These are phyloP conservation scores for barley (Hordeum vulgare) DNA, from an alignment of 176 grass and related monocot species.

Conservation along the genomic window DNA sequence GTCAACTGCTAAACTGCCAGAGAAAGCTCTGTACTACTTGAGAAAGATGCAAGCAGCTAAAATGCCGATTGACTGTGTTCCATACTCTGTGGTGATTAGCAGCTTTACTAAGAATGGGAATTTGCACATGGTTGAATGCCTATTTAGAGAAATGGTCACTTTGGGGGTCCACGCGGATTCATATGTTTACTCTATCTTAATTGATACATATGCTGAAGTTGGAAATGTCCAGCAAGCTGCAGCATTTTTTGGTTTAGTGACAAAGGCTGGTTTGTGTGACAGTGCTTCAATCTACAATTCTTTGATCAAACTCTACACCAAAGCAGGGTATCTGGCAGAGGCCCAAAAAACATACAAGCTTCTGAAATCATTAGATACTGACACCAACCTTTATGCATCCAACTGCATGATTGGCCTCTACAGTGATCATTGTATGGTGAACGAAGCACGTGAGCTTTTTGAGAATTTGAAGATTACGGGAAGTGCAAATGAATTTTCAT, in stretches of 20 bases:
- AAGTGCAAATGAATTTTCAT: slow-evolving; percentile 79
- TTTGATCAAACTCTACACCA: slow-evolving; percentile 84
- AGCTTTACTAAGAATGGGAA: slow-evolving; percentile 57
- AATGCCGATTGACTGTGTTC: slow-evolving; percentile 52
- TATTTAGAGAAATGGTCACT: slow-evolving; percentile 76
- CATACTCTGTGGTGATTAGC: slow-evolving; percentile 63
- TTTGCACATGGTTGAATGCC: slow-evolving; percentile 43
- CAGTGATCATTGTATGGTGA: slow-evolving; percentile 74
- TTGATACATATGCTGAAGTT: slow-evolving; percentile 71
- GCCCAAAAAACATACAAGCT: slow-evolving; percentile 58
- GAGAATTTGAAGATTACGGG: slow-evolving; percentile 49
- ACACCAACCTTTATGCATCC: slow-evolving; percentile 62
- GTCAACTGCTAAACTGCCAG: slow-evolving; percentile 39
- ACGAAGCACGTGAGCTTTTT: slow-evolving; percentile 77
- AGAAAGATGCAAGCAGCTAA: slow-evolving; percentile 62
- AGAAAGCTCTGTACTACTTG: slow-evolving; percentile 66
- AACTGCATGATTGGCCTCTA: slow-evolving; percentile 94
- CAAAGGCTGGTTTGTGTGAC: slow-evolving; percentile 49
- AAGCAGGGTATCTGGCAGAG: slow-evolving; percentile 61
- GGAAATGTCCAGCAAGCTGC: slow-evolving; percentile 70
- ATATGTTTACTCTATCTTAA: slow-evolving; percentile 70
- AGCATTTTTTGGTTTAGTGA: slow-evolving; percentile 79
- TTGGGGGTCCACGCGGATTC: slow-evolving; percentile 52
- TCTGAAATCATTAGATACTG: slow-evolving; percentile 56
- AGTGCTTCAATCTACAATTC: slow-evolving; percentile 65